Evolutionary conservation across 2,329 filamentous ascomycete species (phyloP), one percentile per base, ranked within the genome.

Genomic region (Sporothrix mexicana): DNA sequence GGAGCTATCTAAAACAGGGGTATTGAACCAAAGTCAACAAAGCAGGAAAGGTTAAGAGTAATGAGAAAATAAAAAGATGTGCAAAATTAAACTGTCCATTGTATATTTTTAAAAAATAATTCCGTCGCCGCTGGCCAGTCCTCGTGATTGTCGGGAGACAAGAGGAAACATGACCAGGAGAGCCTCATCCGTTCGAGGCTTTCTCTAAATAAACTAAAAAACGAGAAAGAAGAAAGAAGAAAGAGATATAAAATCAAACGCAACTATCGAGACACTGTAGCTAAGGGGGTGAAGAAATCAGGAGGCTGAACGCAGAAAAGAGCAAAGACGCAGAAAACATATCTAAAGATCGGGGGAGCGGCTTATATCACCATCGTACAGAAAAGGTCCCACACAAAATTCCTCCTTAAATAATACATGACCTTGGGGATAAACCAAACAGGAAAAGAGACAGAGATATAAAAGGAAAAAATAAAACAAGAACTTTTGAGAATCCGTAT

Each of bases 341-440:
- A 53, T 53, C 66, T 68, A 68, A 23, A 25, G 30, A n/a, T 9
- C 8, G 25, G 64, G 25, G 64, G 47, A 13, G 17, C 41, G 61
- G 61, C n/a, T 47, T 25, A 17, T 25, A 49, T 68, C 47, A 68
- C 66, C 66, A 68, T 53, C 66, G 66, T 68, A 68, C 66, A 68
- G 30, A 36, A 36, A 12, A 36, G 47, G 47, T 20, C 23, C 17
- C 64, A 45, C 47, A 55, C 47, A 15, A 53, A 25, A 53, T 12
- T 41, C 67, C 62, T 25, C 62, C 36, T n/a, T 47, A 41, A 55
- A 61, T 45, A 70, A 49, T 66, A 66, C 61, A 66, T 66, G 41
- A 47, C 41, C 41, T 47, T 36, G 30, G n/a, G 41, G 41, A 41
- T 20, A 47, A 64, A 12, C 30, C 2, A 67, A 51, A 17, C 62